Percentiles rank a stretch among this genome's conserved stretches.
phyloP scores from a whole-genome alignment of 2,329 filamentous ascomycete genomes.

The Botryosphaeria agaves region DNA sequence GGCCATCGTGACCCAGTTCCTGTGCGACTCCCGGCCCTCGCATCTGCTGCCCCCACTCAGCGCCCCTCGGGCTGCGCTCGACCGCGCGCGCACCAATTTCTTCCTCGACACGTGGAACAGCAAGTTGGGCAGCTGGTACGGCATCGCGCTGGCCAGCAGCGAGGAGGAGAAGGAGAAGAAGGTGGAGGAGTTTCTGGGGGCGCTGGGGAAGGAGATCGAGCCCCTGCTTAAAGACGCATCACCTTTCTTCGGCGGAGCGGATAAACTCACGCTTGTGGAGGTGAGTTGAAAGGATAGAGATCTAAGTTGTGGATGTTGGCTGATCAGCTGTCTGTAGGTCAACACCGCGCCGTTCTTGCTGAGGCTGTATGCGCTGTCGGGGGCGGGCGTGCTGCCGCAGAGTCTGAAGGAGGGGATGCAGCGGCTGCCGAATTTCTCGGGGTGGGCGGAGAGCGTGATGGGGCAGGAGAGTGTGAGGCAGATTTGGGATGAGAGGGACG shows the following conservation, averaged over 20 bases:
- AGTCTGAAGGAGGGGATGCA: slow-evolving; percentile 30
- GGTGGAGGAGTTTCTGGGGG: slow-evolving; percentile 33
- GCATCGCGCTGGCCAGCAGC: slow-evolving; percentile 27
- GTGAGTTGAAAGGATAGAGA: too few species aligned
- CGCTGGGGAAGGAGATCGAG: slow-evolving; percentile 54
- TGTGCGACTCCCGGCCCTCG: slow-evolving; percentile 51
- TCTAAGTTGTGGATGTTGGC: too few species aligned
- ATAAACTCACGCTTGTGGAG: slow-evolving; percentile 54
- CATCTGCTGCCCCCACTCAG: slow-evolving; percentile 42
- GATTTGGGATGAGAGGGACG: slow-evolving; percentile 39
- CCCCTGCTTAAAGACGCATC: slow-evolving; percentile 38
- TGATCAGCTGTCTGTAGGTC: too few species aligned
- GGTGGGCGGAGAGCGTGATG: slow-evolving; percentile 45
- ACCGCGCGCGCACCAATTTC: slow-evolving; percentile 49
- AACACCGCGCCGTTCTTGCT: slow-evolving; percentile 48
- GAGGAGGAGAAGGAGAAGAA: slow-evolving; percentile 33
- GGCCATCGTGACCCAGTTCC: slow-evolving; percentile 53
- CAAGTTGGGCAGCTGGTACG: slow-evolving; percentile 37
- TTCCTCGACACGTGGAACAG: slow-evolving; percentile 54
- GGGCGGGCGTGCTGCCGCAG: slow-evolving; percentile 36
- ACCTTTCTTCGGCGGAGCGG: slow-evolving; percentile 28
- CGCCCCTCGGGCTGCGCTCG: slow-evolving; percentile 36
- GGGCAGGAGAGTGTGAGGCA: slow-evolving; percentile 47
- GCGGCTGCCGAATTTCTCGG: slow-evolving; percentile 46
- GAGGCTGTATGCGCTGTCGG: slow-evolving; percentile 36